These are phyloP conservation scores for Theobroma cacao DNA, from an alignment of 345 rosid species.

Conservation along the genomic window DNA sequence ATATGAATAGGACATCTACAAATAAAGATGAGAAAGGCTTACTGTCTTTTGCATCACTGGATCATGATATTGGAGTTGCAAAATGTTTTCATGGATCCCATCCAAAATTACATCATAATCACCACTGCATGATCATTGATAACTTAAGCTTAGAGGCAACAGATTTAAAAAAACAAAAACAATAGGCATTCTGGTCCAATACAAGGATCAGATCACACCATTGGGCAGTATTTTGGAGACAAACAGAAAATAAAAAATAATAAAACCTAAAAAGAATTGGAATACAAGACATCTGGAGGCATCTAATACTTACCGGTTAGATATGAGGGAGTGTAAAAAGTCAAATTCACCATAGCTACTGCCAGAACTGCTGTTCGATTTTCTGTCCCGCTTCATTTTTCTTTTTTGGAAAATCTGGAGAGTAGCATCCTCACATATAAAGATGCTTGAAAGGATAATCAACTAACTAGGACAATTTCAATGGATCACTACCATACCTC, in stretches of 20 bases:
- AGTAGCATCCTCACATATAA: slow-evolving; percentile 18
- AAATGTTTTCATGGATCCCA: slow-evolving; percentile 85
- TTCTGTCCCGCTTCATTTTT: slow-evolving; percentile 52
- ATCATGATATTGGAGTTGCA: slow-evolving; percentile 90
- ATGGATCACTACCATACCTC: slow-evolving; percentile 51
- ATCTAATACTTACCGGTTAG: slow-evolving; percentile 55
- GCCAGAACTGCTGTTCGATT: slow-evolving; percentile 26
- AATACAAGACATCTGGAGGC: slow-evolving; percentile 9
- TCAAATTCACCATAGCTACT: slow-evolving; percentile 50
- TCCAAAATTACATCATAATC: slow-evolving; percentile 83
- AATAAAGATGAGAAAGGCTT: slow-evolving; percentile 29
- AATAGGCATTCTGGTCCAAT: neutral
- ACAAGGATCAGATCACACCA: neutral
- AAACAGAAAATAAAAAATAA: neutral
- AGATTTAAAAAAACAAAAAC: slow-evolving; percentile 4
- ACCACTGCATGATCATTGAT: slow-evolving; percentile 60
- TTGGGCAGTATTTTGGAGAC: neutral
- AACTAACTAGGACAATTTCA: neutral
- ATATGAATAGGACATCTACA: slow-evolving; percentile 12
- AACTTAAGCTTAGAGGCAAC: slow-evolving; percentile 22
- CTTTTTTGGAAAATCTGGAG: slow-evolving; percentile 80
- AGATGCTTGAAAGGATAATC: slow-evolving; percentile 18
- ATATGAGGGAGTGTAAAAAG: slow-evolving; percentile 58
- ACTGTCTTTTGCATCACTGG: slow-evolving; percentile 93
- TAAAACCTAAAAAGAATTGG: neutral